A percentile compares a stretch with the other conserved stretches of the same genome.
Evolutionary conservation across 2,329 filamentous ascomycete genomes (phyloP).

Genomic region (Lasiodiplodia sp.): DNA sequence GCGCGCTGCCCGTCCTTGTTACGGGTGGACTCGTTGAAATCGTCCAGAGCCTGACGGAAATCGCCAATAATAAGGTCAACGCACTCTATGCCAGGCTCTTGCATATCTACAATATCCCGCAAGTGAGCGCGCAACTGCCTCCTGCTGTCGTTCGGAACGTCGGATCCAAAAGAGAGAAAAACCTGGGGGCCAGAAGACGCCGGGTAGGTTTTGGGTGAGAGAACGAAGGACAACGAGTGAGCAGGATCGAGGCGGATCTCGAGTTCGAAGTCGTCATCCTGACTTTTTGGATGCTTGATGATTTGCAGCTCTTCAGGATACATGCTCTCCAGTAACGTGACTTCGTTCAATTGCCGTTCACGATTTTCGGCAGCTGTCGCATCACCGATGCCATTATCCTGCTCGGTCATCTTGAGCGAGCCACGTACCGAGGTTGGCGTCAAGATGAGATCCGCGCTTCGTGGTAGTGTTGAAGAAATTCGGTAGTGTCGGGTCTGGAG

Average conservation of each 20-base stretch:
- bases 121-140: conserved; percentile 1
- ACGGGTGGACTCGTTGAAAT: conserved; percentile 27
- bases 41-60: conserved; percentile 31
- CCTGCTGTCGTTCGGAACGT: background rate
- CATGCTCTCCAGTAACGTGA: conserved; percentile 27
- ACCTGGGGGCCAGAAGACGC: conserved; percentile 9
- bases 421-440: background rate
- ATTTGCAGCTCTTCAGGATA: conserved; percentile 25
- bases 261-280: conserved; percentile 16
- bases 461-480: background rate
- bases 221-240: conserved; percentile 21
- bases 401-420: background rate
- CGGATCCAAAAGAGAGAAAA: conserved; percentile 14
- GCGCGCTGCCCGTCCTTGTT: background rate
- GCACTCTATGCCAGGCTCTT: conserved; percentile 21
- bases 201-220: conserved; percentile 19
- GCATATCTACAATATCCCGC: conserved; percentile 8
- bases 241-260: conserved; percentile 2
- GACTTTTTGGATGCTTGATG: conserved; percentile 16
- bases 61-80: conserved; percentile 28
- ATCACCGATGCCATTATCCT: background rate
- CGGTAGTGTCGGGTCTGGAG: background rate
- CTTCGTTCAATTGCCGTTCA: conserved; percentile 24
- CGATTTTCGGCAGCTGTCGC: conserved; percentile 7
- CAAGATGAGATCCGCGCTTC: too few species aligned